Percentiles rank a stretch among this genome's conserved stretches.
These are phyloP conservation scores for Kluyveromyces sp. DNA, from an alignment of 1,139 yeast species.

Conservation along the genomic window DNA sequence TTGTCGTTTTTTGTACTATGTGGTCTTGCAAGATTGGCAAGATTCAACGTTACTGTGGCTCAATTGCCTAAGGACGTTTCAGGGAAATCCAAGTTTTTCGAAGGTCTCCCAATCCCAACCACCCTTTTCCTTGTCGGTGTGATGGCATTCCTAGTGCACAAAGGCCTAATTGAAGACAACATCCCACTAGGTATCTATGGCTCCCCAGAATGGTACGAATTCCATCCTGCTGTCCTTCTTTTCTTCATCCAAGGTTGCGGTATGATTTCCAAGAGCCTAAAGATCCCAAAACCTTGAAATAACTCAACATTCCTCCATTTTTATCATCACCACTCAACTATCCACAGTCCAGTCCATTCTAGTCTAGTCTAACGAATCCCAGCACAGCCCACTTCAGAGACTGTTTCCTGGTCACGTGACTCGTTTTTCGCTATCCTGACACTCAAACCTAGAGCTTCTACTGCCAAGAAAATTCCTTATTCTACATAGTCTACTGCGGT, in stretches of 20 bases:
- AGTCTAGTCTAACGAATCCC: not conserved
- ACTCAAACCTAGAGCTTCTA: too few species aligned
- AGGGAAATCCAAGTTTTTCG: constrained; percentile 80
- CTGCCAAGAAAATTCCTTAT: too few species aligned
- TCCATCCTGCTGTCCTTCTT: constrained; percentile 61
- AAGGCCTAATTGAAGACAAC: constrained; percentile 35
- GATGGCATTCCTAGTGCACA: constrained; percentile 59
- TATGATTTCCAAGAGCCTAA: constrained; percentile 83
- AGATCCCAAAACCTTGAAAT: constrained; percentile 74
- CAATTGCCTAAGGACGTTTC: constrained; percentile 80
- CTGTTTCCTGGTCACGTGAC: too few species aligned
- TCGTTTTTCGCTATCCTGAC: too few species aligned
- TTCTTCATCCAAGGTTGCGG: constrained; percentile 81
- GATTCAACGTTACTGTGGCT: constrained; percentile 90
- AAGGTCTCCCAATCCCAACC: constrained; percentile 94
- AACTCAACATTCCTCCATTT: not conserved
- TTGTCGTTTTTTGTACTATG: constrained; percentile 84
- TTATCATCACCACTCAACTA: not conserved
- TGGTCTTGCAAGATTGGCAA: constrained; percentile 87
- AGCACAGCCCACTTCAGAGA: too few species aligned
- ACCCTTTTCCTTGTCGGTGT: constrained; percentile 64
- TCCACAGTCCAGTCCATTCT: not conserved
- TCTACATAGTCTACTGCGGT: too few species aligned
- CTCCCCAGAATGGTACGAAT: constrained; percentile 50
- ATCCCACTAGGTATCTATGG: constrained; percentile 63